These are phyloP conservation scores for Fusarium bactridioides DNA, from an alignment of 2,329 filamentous ascomycete species.

Conservation along the genomic window DNA sequence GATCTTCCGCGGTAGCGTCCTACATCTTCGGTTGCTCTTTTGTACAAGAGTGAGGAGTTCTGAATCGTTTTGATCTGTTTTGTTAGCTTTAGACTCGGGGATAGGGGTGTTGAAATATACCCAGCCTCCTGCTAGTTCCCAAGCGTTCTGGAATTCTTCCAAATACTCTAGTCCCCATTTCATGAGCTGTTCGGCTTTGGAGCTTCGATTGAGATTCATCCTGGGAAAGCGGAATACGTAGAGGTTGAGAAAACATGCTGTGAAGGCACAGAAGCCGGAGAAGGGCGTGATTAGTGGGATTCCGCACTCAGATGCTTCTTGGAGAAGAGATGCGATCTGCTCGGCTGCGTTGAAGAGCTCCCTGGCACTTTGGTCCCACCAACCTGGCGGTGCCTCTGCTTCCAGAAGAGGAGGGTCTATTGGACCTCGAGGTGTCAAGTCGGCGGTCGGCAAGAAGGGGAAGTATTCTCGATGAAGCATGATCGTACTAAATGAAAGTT, in stretches of 20 bases:
- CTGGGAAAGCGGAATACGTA: constrained; percentile 51
- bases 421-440: constrained; percentile 48
- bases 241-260: constrained; percentile 52
- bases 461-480: constrained; percentile 56
- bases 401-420: constrained; percentile 52
- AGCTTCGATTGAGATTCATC: constrained; percentile 47
- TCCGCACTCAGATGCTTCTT: constrained; percentile 49
- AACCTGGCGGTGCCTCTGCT: constrained; percentile 48
- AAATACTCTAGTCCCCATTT: constrained; percentile 32
- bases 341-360: constrained; percentile 49
- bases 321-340: constrained; percentile 46
- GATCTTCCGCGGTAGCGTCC: constrained; percentile 28
- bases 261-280: constrained; percentile 56
- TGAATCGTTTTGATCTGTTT: constrained; percentile 35
- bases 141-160: constrained; percentile 34
- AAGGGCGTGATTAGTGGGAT: constrained; percentile 52
- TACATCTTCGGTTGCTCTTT: constrained; percentile 32
- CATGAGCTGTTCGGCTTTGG: constrained; percentile 27
- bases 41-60: constrained; percentile 29
- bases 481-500: constrained; percentile 41
- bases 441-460: constrained; percentile 51
- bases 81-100: not conserved
- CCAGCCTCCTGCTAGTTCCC: constrained; percentile 37
- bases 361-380: constrained; percentile 51
- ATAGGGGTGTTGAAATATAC: not conserved